A percentile compares a stretch with the other conserved stretches of the same genome.
Evolutionary conservation across 257 asterid genomes (phyloP).

Genomic region (Marsdenia floribunda): DNA sequence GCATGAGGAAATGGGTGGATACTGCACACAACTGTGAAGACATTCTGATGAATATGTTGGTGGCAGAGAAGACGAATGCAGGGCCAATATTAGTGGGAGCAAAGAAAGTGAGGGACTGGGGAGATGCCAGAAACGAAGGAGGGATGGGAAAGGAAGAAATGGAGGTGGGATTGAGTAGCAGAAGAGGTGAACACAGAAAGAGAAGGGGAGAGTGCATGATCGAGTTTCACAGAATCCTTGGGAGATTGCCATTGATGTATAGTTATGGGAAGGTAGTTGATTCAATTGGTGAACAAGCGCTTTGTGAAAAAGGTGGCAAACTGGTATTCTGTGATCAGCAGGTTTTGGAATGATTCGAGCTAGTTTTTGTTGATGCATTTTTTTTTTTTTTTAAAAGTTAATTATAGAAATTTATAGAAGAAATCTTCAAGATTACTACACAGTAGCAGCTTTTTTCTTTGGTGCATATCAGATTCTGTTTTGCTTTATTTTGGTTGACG

Average conservation of each 20-base stretch:
- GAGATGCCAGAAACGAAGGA: conserved; percentile 84
- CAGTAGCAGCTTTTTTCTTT: too few species aligned
- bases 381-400: too few species aligned
- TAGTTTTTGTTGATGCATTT: neutral
- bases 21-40: conserved; percentile 72
- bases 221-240: conserved; percentile 63
- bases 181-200: conserved; percentile 69
- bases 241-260: conserved; percentile 72
- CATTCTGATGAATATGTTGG: conserved; percentile 77
- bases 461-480: too few species aligned
- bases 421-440: too few species aligned
- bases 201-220: conserved; percentile 77
- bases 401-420: too few species aligned
- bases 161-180: conserved; percentile 81
- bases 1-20: conserved; percentile 40
- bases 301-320: conserved; percentile 67
- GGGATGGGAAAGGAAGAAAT: conserved; percentile 30
- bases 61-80: conserved; percentile 42
- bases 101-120: conserved; percentile 67
- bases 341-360: conserved; percentile 5
- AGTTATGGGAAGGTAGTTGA: conserved; percentile 70
- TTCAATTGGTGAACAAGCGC: conserved; percentile 74
- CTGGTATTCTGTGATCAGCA: conserved; percentile 64
- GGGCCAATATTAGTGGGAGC: conserved; percentile 72
- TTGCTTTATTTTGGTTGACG: too few species aligned